Percentiles rank a stretch among this genome's conserved stretches.
Conservation (phyloP, 2,329 filamentous ascomycete genomes). For the Furcasterigmium furcatum region DNA sequence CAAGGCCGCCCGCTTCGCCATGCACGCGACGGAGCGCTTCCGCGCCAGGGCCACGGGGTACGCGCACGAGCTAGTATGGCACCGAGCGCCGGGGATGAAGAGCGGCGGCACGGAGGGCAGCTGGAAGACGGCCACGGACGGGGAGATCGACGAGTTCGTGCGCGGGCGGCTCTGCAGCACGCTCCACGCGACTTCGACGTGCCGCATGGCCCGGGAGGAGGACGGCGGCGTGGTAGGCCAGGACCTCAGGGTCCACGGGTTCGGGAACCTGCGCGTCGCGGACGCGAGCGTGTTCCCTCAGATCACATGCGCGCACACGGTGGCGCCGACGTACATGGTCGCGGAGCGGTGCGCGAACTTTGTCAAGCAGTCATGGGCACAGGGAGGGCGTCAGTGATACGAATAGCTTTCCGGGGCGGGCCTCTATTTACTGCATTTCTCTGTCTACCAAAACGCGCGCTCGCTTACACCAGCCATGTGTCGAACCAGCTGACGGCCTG, state of each 20-base stretch:
- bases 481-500: constrained; percentile 80
- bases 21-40: constrained; percentile 23
- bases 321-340: constrained; percentile 23
- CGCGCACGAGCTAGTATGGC: constrained; percentile 9
- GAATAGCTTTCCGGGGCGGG: too few species aligned
- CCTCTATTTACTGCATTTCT: not conserved
- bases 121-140: constrained; percentile 22
- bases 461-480: constrained; percentile 45
- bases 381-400: not conserved
- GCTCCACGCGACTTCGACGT: constrained; percentile 9
- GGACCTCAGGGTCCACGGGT: constrained; percentile 12
- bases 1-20: constrained; percentile 22
- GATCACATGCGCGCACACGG: constrained; percentile 22
- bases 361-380: constrained; percentile 15
- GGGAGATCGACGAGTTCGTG: constrained; percentile 23
- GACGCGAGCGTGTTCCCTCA: constrained; percentile 24
- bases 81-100: constrained; percentile 3
- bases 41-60: constrained; percentile 20
- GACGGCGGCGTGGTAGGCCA: constrained; percentile 10
- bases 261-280: constrained; percentile 14
- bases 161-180: not conserved
- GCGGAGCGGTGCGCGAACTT: constrained; percentile 26
- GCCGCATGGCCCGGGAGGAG: constrained; percentile 12
- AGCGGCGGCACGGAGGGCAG: constrained; percentile 1
- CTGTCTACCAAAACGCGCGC: not conserved